Evolutionary conservation across 208 protist genomes (phyloP), one percentile per base, ranked within the genome.

Genomic region (Trypanosoma vivax): DNA sequence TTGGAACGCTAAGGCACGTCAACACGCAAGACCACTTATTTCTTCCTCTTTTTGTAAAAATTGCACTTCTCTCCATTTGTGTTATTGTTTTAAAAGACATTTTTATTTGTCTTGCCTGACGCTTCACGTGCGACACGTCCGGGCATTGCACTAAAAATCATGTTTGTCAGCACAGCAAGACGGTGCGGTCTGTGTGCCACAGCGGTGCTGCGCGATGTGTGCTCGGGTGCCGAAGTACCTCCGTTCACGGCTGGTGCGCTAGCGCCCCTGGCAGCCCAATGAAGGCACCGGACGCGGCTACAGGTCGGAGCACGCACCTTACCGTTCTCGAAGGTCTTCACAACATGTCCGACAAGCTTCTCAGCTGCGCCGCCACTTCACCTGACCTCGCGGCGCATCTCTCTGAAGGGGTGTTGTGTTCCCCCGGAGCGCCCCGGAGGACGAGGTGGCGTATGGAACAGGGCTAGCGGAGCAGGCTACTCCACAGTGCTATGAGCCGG

Each of bases 401-500:
- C 21, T 24, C 3, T 13, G 7, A 10, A 35, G n/a, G 18, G 4
- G 14, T 21, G 2, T 14, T 13, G 6, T 7, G 18, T 21, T 18
- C 11, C 40, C 7, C 7, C 10, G 7, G 18, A 9, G 7, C 40
- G 40, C 11, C 10, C n/a, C 11, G 9, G n/a, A 21, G 18, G 40
- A 6, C 11, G 40, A 21, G n/a, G 10, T 21, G 18, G 18, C n/a
- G 18, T 47, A 55, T 5, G 33, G 7, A 13, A 37, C n/a, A n/a
- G n/a, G n/a, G n/a, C n/a, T n/a, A n/a, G 21, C 3, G 13, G 31
- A 29, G 0, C 5, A 24, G 9, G 2, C 43, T 11, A 14, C 47
- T 18, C 50, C 43, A 23, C 29, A 41, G 5, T 58, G 53, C 34
- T 65, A 65, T 28, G 33, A 47, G 7, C 50, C 59, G 14, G 58